Evolutionary conservation across 2,329 filamentous ascomycete species (phyloP).

Genomic region (Fusarium sp.): DNA sequence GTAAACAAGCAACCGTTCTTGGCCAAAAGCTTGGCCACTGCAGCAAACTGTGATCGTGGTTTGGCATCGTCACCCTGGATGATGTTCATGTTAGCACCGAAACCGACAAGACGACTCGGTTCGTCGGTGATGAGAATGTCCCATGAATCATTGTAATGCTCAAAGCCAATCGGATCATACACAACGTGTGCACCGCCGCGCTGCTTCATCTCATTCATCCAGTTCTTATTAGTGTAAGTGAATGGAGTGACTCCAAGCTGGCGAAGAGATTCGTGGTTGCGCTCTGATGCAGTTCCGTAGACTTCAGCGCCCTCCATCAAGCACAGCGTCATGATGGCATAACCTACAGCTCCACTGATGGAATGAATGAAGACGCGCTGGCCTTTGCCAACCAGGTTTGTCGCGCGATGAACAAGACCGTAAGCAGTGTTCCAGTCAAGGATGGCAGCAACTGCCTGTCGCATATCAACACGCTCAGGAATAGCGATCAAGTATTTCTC

Average conservation of each 20-base stretch:
- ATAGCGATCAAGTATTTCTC: constrained; percentile 61
- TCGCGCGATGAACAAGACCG: constrained; percentile 53
- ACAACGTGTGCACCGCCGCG: constrained; percentile 61
- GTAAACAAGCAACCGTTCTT: constrained; percentile 45
- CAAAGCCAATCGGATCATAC: constrained; percentile 63
- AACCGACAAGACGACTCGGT: constrained; percentile 57
- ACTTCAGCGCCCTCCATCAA: constrained; percentile 59
- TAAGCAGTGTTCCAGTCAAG: constrained; percentile 62
- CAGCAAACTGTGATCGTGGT: constrained; percentile 49
- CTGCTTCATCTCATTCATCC: constrained; percentile 60
- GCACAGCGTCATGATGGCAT: constrained; percentile 57
- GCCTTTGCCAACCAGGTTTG: constrained; percentile 55
- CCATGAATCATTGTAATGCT: constrained; percentile 64
- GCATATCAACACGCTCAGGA: constrained; percentile 56
- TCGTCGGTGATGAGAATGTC: constrained; percentile 53
- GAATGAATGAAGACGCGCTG: constrained; percentile 64
- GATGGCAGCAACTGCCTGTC: constrained; percentile 56
- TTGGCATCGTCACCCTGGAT: constrained; percentile 48
- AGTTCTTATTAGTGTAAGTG: constrained; percentile 62
- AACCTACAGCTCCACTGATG: constrained; percentile 63
- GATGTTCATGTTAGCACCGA: constrained; percentile 53
- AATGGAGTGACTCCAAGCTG: constrained; percentile 58
- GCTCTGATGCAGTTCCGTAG: constrained; percentile 62
- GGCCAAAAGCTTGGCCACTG: constrained; percentile 53
- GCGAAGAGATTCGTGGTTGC: constrained; percentile 58